phyloP scores from a whole-genome alignment of 768 basidiomycete species.

The Tulasnella calospora region DNA sequence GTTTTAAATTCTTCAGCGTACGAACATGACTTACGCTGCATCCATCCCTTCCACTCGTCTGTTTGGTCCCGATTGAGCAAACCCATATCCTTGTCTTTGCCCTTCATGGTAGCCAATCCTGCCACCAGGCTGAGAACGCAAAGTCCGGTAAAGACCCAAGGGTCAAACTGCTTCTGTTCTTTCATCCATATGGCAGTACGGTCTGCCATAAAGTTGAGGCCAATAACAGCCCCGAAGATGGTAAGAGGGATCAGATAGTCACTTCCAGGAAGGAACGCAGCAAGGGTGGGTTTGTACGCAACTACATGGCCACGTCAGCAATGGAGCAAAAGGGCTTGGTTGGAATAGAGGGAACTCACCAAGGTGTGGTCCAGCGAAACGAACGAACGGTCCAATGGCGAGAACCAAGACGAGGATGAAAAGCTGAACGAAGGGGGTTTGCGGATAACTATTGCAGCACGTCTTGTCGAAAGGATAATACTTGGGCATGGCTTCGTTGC shows the following conservation, averaged over 20 bases:
- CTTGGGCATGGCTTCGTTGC: slow-evolving; percentile 66
- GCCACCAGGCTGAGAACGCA: slow-evolving; percentile 48
- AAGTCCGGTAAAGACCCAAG: slow-evolving; percentile 62
- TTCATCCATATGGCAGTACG: slow-evolving; percentile 84
- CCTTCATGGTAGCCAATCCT: slow-evolving; percentile 63
- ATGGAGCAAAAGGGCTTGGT: neutral
- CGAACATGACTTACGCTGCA: slow-evolving; percentile 67
- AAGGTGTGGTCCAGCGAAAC: slow-evolving; percentile 38
- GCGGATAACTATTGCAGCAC: slow-evolving; percentile 75
- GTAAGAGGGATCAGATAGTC: slow-evolving; percentile 47
- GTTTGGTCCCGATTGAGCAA: slow-evolving; percentile 90
- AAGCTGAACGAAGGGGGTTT: slow-evolving; percentile 53
- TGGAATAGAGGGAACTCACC: slow-evolving; percentile 29
- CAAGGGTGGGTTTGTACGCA: neutral
- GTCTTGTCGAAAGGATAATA: slow-evolving; percentile 65
- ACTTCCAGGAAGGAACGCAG: neutral
- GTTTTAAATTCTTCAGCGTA: neutral
- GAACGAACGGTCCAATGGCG: slow-evolving; percentile 49
- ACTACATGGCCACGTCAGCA: neutral
- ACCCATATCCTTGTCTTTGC: slow-evolving; percentile 74
- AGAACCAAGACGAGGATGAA: slow-evolving; percentile 48
- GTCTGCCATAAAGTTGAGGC: slow-evolving; percentile 73
- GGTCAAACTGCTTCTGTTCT: slow-evolving; percentile 78
- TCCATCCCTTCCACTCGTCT: slow-evolving; percentile 98
- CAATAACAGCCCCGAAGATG: slow-evolving; percentile 60